Base-by-base conservation (phyloP, 2,329 filamentous ascomycete species). In the Coleophoma crateriformis region DNA sequence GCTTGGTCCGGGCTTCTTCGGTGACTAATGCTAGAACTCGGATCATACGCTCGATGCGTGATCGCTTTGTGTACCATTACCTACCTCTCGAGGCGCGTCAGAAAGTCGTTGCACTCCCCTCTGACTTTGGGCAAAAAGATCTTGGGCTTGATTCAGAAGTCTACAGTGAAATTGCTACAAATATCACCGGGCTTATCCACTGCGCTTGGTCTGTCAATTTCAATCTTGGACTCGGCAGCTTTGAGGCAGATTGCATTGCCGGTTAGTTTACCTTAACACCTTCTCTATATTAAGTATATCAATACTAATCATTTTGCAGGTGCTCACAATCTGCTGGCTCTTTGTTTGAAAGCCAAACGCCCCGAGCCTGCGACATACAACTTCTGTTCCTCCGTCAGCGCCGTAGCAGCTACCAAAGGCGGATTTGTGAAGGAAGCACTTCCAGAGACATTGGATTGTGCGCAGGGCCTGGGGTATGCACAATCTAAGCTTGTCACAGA, bases 141-240 rank as follows among this genome's bases (percentile, higher is more conserved):
- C 64, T 77, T 11, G 72, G 73, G 6, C 61, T 77, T 2, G 44
- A 57, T 0, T 27, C 48, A 1, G 50, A 59, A 2, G 48, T 49
- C 1, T 68, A 68, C 22, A 22, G 54, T 5, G 53, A 60, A 13
- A 53, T 74, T 2, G 48, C 41, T 7, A 34, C 38, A 6, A 51
- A 64, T 3, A 57, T 77, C 2, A 69, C 69, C 0, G 57, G 63
- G 7, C 68, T 77, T 11, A 72, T 79, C 33, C 75, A 79, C 63
- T 67, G 69, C 50, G 75, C 76, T 0, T 79, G 77, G 76, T 64
- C 73, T 1, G 77, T 80, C 27, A 79, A 81, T 60, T 81, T 81
- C 67, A 79, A 77, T 59, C 68, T 79, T 56, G 64, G 64, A 1
- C 65, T 79, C 1, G 62, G 66, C 1, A 73, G 67, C 46, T 79